Evolutionary conservation across 2,329 filamentous ascomycete genomes (phyloP).

Genomic region (Colletotrichum horii): DNA sequence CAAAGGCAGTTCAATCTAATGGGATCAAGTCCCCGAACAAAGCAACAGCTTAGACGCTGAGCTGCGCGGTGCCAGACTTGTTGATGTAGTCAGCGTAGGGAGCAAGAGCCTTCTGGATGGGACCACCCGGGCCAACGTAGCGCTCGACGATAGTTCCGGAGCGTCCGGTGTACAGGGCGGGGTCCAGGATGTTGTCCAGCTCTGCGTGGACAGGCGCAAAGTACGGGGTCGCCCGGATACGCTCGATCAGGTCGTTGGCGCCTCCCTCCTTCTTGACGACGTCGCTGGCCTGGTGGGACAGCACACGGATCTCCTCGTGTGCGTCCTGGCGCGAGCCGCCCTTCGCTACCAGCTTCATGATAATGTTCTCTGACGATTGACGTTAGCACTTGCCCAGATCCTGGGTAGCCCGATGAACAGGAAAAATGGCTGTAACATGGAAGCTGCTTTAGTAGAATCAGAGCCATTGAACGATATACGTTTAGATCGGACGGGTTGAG

Average conservation of each 20-base stretch:
- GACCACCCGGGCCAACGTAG: conserved; percentile 45
- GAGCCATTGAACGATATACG: neutral
- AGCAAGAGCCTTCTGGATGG: conserved; percentile 41
- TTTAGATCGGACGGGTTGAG: neutral
- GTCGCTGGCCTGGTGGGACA: conserved; percentile 76
- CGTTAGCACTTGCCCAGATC: neutral
- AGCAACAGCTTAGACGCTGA: conserved; percentile 36
- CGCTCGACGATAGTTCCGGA: conserved; percentile 48
- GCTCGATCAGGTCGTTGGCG: conserved; percentile 54
- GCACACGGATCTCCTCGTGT: conserved; percentile 85
- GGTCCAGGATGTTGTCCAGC: conserved; percentile 70
- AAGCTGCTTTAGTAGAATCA: neutral
- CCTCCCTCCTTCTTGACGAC: conserved; percentile 59
- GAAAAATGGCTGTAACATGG: neutral
- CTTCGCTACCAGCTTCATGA: conserved; percentile 77
- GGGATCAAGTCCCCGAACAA: neutral
- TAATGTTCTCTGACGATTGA: conserved; percentile 56
- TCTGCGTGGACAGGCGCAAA: conserved; percentile 76
- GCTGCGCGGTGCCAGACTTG: conserved; percentile 37
- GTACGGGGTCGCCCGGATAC: conserved; percentile 75
- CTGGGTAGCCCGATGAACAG: neutral
- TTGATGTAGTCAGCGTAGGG: conserved; percentile 42
- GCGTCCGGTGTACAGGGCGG: conserved; percentile 57
- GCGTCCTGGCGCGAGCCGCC: conserved; percentile 79
- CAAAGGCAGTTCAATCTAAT: neutral